Evolutionary conservation across 2,329 filamentous ascomycete genomes (phyloP).

Genomic region (Ophiostoma himal-ulmi): DNA sequence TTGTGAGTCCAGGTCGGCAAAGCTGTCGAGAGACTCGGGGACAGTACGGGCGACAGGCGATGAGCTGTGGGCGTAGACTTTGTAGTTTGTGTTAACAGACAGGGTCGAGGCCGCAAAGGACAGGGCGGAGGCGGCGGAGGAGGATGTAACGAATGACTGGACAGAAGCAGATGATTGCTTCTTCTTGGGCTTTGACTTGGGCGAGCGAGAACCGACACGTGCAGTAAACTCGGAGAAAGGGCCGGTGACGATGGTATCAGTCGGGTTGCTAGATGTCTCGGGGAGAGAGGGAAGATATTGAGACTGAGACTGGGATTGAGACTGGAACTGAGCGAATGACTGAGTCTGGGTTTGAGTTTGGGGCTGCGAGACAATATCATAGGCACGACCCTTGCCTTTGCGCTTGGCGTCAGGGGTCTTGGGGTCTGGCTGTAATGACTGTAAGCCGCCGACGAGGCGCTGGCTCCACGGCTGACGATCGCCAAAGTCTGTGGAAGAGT

Average conservation of each 20-base stretch:
- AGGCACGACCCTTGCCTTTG: conserved; percentile 31
- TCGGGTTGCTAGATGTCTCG: conserved; percentile 31
- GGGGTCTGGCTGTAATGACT: conserved; percentile 47
- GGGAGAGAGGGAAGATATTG: conserved; percentile 32
- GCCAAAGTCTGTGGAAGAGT: neutral
- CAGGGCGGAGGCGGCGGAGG: conserved; percentile 16
- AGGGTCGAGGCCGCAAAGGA: conserved; percentile 43
- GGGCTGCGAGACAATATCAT: conserved; percentile 7
- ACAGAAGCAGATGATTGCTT: conserved; percentile 34
- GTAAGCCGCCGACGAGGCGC: conserved; percentile 50
- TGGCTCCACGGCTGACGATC: conserved; percentile 45
- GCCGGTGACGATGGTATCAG: conserved; percentile 13
- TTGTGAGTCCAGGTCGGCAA: neutral
- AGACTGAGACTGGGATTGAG: conserved; percentile 10
- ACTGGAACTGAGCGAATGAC: conserved; percentile 1
- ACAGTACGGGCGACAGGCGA: conserved; percentile 30
- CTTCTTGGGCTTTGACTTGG: conserved; percentile 24
- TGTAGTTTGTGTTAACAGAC: conserved; percentile 50
- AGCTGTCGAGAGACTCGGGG: neutral
- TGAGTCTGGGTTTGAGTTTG: conserved; percentile 14
- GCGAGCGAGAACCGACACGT: neutral
- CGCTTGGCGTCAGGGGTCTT: conserved; percentile 41
- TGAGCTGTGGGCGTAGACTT: conserved; percentile 47
- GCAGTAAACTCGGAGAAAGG: conserved; percentile 9
- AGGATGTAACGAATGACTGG: conserved; percentile 27